These are phyloP conservation scores for Agastache rugosa DNA, from an alignment of 257 asterid species.

Conservation along the genomic window DNA sequence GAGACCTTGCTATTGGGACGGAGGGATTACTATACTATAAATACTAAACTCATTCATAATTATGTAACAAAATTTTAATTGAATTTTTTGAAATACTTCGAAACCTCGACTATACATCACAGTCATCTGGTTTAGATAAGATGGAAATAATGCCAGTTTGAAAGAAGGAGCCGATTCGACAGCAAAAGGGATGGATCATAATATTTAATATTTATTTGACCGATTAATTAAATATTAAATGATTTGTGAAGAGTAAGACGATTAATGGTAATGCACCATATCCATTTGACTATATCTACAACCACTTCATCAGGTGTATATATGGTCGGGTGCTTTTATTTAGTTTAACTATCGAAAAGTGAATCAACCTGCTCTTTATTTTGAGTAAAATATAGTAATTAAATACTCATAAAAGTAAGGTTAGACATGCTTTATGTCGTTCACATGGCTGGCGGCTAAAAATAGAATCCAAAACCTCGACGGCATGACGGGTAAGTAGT, in stretches of 20 bases:
- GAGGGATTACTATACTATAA: too few species aligned
- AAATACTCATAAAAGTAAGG: neutral
- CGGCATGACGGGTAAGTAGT: too few species aligned
- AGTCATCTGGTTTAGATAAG: neutral
- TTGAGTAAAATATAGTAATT: neutral
- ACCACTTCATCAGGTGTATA: neutral
- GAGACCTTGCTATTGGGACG: too few species aligned
- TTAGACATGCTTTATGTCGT: neutral
- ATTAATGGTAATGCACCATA: neutral
- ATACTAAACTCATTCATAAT: neutral
- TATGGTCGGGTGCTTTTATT: neutral
- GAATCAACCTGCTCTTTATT: conserved; percentile 1
- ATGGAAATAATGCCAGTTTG: neutral
- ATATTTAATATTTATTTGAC: conserved; percentile 1
- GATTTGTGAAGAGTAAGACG: too few species aligned
- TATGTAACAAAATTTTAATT: too few species aligned
- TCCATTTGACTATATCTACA: neutral
- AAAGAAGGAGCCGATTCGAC: neutral
- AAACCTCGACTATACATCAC: too few species aligned
- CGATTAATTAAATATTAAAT: neutral
- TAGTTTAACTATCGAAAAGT: conserved; percentile 24
- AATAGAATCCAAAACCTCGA: neutral
- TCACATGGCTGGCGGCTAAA: conserved; percentile 18
- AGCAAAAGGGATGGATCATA: conserved; percentile 5
- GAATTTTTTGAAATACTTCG: too few species aligned